phyloP scores from a whole-genome alignment of 2,329 filamentous ascomycete species.

The Orbilia brochopaga region DNA sequence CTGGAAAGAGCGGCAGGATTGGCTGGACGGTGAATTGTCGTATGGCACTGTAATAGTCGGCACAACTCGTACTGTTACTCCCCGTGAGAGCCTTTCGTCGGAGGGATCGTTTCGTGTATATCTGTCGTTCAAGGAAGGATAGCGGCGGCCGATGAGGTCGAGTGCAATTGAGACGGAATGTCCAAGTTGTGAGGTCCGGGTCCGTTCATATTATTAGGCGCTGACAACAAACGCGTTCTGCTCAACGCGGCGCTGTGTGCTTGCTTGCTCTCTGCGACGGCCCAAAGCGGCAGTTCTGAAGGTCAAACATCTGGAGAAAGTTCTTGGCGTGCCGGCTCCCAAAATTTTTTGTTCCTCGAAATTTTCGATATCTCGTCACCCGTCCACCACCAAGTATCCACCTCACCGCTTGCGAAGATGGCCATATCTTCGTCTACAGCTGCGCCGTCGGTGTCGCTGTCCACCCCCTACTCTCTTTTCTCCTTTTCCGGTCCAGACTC shows the following conservation, averaged over 20 bases:
- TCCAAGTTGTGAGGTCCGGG: not conserved
- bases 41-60: too few species aligned
- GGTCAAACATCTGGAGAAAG: slow-evolving; percentile 45
- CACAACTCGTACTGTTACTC: too few species aligned
- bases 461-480: slow-evolving; percentile 44
- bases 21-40: too few species aligned
- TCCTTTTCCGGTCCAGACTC: slow-evolving; percentile 36
- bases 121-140: not conserved
- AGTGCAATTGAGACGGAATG: slow-evolving; percentile 11
- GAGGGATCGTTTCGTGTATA: too few species aligned
- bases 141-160: not conserved
- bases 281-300: slow-evolving; percentile 31
- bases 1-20: too few species aligned
- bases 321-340: slow-evolving; percentile 32
- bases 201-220: not conserved
- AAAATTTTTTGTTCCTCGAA: slow-evolving; percentile 24
- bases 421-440: slow-evolving; percentile 43
- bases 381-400: slow-evolving; percentile 14
- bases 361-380: slow-evolving; percentile 22
- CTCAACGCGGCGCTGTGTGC: slow-evolving; percentile 31
- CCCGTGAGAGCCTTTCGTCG: too few species aligned
- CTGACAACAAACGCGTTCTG: slow-evolving; percentile 46
- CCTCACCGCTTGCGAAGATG: slow-evolving; percentile 26
- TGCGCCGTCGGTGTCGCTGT: slow-evolving; percentile 49
- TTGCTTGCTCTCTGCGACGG: slow-evolving; percentile 6